Evolutionary conservation across 768 basidiomycete genomes (phyloP).

Genomic region (Rickenella mellea): DNA sequence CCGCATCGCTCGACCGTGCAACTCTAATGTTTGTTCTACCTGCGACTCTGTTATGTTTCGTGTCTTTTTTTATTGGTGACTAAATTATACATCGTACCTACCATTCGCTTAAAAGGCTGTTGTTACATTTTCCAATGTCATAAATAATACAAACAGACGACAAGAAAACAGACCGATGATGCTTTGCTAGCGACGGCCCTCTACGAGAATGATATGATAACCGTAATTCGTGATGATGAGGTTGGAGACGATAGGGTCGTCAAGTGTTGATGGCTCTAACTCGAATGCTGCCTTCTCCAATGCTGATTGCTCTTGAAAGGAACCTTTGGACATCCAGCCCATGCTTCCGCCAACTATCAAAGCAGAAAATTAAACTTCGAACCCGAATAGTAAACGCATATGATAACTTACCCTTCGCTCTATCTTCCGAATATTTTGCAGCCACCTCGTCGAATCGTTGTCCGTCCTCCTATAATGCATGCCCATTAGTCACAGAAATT

Average conservation of each 20-base stretch:
- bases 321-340: conserved; percentile 81
- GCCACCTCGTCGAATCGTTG: conserved; percentile 83
- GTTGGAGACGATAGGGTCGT: too few relatives aligned
- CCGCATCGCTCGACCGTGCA: too few relatives aligned
- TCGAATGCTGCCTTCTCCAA: too few relatives aligned
- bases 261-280: too few relatives aligned
- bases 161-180: neutral
- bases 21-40: too few relatives aligned
- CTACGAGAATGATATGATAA: too few relatives aligned
- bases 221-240: too few relatives aligned
- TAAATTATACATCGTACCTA: neutral
- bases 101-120: neutral
- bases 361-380: conserved; percentile 1
- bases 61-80: neutral
- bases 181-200: too few relatives aligned
- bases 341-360: conserved; percentile 68
- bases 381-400: neutral
- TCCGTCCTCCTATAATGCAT: too few relatives aligned
- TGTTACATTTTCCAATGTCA: neutral
- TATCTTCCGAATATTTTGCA: conserved; percentile 85
- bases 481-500: too few relatives aligned
- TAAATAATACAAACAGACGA: neutral
- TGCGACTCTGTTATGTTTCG: too few relatives aligned
- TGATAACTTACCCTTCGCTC: conserved; percentile 69
- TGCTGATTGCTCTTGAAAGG: too few relatives aligned